A percentile compares a stretch with the other conserved stretches of the same genome.
Conservation (phyloP, 2,329 filamentous ascomycete genomes). For the Cladosporium sp. region DNA sequence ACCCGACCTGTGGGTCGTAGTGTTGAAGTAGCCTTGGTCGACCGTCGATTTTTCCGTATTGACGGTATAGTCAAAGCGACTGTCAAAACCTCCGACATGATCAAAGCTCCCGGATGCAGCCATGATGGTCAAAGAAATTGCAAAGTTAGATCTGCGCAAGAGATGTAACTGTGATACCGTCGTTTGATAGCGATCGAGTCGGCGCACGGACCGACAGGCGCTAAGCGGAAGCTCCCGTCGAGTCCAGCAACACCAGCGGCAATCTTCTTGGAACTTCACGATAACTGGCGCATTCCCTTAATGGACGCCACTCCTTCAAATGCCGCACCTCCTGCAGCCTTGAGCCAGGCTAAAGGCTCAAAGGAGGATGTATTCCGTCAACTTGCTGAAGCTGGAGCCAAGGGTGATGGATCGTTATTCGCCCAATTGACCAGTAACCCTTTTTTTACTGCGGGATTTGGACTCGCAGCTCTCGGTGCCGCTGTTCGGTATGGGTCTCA, state of each 20-base stretch:
- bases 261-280: not conserved
- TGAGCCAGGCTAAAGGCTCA: conserved; percentile 5
- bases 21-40: conserved; percentile 57
- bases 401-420: conserved; percentile 36
- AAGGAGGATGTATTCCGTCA: conserved; percentile 35
- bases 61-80: not conserved
- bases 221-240: not conserved
- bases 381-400: conserved; percentile 25
- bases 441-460: conserved; percentile 64
- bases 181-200: conserved; percentile 1
- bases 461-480: conserved; percentile 83
- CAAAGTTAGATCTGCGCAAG: no score
- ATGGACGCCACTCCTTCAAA: conserved; percentile 8
- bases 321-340: conserved; percentile 7
- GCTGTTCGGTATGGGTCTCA: conserved; percentile 75
- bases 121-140: no score
- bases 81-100: no score
- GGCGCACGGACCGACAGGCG: not conserved
- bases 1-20: conserved; percentile 57
- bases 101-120: no score
- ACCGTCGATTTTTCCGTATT: conserved; percentile 46
- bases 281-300: not conserved
- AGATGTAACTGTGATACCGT: no score
- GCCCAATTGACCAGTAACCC: conserved; percentile 46
- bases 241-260: no score